Conservation (phyloP, 2,329 filamentous ascomycete genomes). For the Trichoderma citrinoviride region DNA sequence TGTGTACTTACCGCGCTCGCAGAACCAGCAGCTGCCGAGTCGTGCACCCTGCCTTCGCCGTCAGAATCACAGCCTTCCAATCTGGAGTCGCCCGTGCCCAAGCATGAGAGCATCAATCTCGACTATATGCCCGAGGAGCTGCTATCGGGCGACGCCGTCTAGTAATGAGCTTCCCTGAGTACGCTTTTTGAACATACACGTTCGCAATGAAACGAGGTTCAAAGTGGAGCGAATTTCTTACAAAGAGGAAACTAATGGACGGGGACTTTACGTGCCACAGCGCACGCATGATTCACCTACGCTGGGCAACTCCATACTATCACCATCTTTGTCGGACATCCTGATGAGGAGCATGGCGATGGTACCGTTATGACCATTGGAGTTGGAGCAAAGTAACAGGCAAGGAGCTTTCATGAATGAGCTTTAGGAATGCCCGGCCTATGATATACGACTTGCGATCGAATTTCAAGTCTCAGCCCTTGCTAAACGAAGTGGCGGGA, state of each 20-base stretch:
- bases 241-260: neutral
- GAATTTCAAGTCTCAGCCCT: too few species aligned
- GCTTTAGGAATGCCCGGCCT: neutral
- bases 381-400: neutral
- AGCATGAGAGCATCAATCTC: constrained; percentile 18
- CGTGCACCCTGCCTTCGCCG: constrained; percentile 17
- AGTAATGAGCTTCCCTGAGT: too few species aligned
- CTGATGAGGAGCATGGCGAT: neutral
- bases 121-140: constrained; percentile 40
- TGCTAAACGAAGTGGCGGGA: too few species aligned
- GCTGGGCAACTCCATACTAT: too few species aligned
- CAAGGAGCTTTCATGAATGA: neutral
- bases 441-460: neutral
- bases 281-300: neutral
- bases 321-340: neutral
- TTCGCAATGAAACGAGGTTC: too few species aligned
- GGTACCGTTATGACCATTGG: neutral
- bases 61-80: constrained; percentile 9
- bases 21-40: neutral
- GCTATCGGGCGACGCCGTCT: constrained; percentile 26
- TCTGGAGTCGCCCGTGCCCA: neutral
- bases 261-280: neutral
- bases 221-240: too few species aligned
- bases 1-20: neutral
- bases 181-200: too few species aligned